phyloP scores from a whole-genome alignment of 176 grass and related monocot genomes.

The Oryza officinalis region DNA sequence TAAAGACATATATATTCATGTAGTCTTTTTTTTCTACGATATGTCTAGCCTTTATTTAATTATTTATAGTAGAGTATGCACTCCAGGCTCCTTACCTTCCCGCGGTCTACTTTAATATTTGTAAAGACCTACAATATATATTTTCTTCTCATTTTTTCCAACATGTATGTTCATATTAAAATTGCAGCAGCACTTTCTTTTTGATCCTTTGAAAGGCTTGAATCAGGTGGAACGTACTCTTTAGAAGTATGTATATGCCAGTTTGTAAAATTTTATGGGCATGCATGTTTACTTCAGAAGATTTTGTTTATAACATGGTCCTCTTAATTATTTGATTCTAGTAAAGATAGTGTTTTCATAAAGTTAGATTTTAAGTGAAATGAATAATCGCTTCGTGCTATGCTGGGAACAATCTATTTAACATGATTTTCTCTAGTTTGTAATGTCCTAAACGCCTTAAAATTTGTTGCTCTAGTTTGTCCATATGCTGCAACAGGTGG shows the following conservation, averaged over 20 bases:
- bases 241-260: background rate
- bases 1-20: too few relatives aligned
- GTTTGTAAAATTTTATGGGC: background rate
- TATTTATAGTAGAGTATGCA: background rate
- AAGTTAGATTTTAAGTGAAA: background rate
- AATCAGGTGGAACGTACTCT: background rate
- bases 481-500: constrained; percentile 30
- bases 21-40: background rate
- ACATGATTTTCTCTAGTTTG: background rate
- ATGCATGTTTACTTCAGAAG: background rate
- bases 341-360: background rate
- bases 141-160: background rate
- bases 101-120: background rate
- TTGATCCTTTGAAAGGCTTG: background rate
- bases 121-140: background rate
- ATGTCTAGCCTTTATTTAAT: background rate
- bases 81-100: background rate
- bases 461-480: background rate
- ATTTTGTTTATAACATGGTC: background rate
- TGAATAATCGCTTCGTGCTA: background rate
- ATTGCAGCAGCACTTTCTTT: background rate
- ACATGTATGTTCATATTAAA: background rate
- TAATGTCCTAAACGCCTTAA: background rate
- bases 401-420: background rate
- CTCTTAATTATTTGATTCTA: background rate